Percentiles rank a stretch among this genome's conserved stretches.
These are phyloP conservation scores for Discostella stelligeroides DNA, from an alignment of 108 stramenopile species.

Conservation along the genomic window DNA sequence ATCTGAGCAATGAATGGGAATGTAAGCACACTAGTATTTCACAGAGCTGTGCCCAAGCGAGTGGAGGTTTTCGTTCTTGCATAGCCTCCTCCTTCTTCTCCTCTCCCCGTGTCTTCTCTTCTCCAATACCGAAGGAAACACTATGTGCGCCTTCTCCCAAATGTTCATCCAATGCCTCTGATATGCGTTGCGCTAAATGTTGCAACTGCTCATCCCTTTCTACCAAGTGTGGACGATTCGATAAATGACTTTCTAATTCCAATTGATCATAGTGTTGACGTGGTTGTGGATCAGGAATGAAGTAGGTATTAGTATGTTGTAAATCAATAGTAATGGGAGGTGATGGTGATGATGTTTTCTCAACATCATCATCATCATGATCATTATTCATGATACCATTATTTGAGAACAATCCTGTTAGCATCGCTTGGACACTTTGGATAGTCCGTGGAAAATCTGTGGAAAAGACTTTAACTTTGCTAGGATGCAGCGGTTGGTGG, in stretches of 20 bases:
- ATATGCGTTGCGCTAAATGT: constrained; percentile 56
- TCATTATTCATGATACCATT: neutral
- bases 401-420: constrained; percentile 75
- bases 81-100: neutral
- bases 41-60: constrained; percentile 72
- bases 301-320: constrained; percentile 56
- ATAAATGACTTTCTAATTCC: constrained; percentile 59
- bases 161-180: constrained; percentile 54
- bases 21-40: constrained; percentile 78
- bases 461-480: constrained; percentile 55
- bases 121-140: constrained; percentile 74
- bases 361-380: constrained; percentile 19
- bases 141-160: constrained; percentile 57
- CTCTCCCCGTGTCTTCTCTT: constrained; percentile 43
- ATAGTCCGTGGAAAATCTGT: constrained; percentile 84
- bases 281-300: constrained; percentile 89
- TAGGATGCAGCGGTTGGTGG: constrained; percentile 47
- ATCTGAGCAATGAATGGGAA: constrained; percentile 55
- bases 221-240: constrained; percentile 54
- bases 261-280: constrained; percentile 63
- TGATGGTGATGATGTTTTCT: too few relatives aligned
- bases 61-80: constrained; percentile 31
- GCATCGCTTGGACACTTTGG: constrained; percentile 76
- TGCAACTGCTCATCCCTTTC: constrained; percentile 59
- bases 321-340: constrained; percentile 65